A percentile compares a stretch with the other conserved stretches of the same genome.
Evolutionary conservation across 805 yeast species (phyloP).

Genomic region (Kregervanrija fluxuum): DNA sequence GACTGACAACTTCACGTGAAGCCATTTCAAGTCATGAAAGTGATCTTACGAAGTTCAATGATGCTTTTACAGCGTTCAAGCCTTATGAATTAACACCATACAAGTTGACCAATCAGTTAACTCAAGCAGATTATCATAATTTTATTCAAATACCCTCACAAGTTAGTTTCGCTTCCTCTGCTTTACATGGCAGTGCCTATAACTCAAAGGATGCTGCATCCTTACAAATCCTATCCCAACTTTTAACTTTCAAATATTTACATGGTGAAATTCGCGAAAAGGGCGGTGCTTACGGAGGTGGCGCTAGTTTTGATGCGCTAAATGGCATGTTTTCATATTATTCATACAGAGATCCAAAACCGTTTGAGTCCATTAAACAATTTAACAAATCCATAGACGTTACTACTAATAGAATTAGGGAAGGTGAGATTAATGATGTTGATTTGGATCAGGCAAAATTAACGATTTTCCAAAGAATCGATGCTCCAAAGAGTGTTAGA

Average conservation of each 20-base stretch:
- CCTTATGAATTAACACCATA: slow-evolving; percentile 11
- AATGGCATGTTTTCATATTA: slow-evolving; percentile 77
- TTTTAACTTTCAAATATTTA: slow-evolving; percentile 73
- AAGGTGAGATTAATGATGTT: slow-evolving; percentile 28
- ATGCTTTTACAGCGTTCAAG: slow-evolving; percentile 5
- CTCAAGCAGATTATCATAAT: slow-evolving; percentile 24
- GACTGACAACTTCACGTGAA: slow-evolving; percentile 51
- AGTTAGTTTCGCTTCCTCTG: slow-evolving; percentile 73
- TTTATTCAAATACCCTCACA: slow-evolving; percentile 76
- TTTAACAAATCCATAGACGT: slow-evolving; percentile 47
- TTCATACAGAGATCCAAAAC: slow-evolving; percentile 93
- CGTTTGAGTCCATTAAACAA: slow-evolving; percentile 56
- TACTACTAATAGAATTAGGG: slow-evolving; percentile 27
- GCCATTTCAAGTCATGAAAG: slow-evolving; percentile 31
- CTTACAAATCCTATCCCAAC: slow-evolving; percentile 71
- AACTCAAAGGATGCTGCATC: slow-evolving; percentile 72
- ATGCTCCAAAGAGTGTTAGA: slow-evolving; percentile 79
- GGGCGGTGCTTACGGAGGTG: slow-evolving; percentile 98
- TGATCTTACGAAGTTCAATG: slow-evolving; percentile 27
- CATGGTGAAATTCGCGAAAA: slow-evolving; percentile 90
- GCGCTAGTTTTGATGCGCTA: slow-evolving; percentile 73
- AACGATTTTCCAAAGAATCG: slow-evolving; percentile 84
- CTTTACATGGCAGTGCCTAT: slow-evolving; percentile 61
- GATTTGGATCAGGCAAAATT: slow-evolving; percentile 88
- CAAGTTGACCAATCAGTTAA: not conserved